Evolutionary conservation across 31 red algal genomes (phyloP), one percentile per base, ranked within the genome.

Genomic region (Bonnemaisonia californica): DNA sequence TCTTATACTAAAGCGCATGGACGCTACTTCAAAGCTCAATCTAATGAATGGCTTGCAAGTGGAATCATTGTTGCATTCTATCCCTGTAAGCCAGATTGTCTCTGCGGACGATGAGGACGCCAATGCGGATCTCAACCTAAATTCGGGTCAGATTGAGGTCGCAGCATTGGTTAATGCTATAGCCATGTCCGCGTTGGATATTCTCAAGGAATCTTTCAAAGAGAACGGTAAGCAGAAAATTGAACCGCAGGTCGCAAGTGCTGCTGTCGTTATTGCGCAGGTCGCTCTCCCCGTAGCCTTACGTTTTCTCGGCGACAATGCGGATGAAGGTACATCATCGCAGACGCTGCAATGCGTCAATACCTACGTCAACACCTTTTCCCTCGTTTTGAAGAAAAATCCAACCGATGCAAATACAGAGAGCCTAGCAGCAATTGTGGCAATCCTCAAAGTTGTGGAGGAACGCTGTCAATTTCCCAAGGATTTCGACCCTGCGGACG

Each of bases 1-100:
- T 56, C 83, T 97, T 29, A 70, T 97, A 74, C 32, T 64, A 7
- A 97, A 97, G 68, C 67, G 91, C 40, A 97, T 97, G 94, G 74
- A 34, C 41, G 19, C 71, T 11, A 76, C 57, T 18, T 32, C 66
- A 35, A 97, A 97, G 61, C 28, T 80, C 16, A 77, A 84, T 1
- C 64, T 97, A n/a, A 35, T 97, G 69, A 65, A 73, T 37, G 63
- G 67, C 26, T 63, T 97, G 45, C 58, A 87, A 34, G 57, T 97
- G 16, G 71, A 83, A 33, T 47, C 62, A 38, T 59, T 97, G 59
- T 61, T 97, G 39, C 37, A 68, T 56, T 37, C 73, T n/a, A 79
- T 91, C 29, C 77, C 76, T 24, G 70, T 70, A 12, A 57, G 71
- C 33, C 9, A 74, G 29, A 90, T 90, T 21, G 38, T 61, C 13